Percentiles rank a stretch among this genome's conserved stretches.
These are phyloP conservation scores for Pittosporum tobira DNA, from an alignment of 129 eudicot genomes.

Conservation along the genomic window DNA sequence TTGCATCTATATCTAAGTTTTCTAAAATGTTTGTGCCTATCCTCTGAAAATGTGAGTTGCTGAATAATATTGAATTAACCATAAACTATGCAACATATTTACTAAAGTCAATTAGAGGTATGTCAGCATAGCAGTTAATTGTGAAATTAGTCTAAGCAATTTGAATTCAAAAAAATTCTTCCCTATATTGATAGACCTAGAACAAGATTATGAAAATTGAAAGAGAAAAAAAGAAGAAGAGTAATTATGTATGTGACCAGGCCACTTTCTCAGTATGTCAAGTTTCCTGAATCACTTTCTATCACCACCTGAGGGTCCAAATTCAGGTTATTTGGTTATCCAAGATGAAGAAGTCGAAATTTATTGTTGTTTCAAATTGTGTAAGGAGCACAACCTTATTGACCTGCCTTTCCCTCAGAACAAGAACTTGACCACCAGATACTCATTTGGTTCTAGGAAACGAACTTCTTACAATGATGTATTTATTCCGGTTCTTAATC, in stretches of 20 bases:
- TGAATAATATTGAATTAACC: background rate
- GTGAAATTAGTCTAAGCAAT: background rate
- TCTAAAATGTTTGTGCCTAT: background rate
- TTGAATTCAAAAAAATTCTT: background rate
- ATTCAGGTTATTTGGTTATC: slow-evolving; percentile 44
- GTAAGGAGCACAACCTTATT: slow-evolving; percentile 25
- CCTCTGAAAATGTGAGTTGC: too few species aligned
- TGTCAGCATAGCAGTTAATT: background rate
- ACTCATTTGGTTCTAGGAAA: background rate
- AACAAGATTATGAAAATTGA: too few species aligned
- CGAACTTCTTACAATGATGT: slow-evolving; percentile 15
- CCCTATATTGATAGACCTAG: background rate
- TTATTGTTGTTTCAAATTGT: slow-evolving; percentile 44
- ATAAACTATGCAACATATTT: background rate
- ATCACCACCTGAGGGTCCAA: slow-evolving; percentile 59
- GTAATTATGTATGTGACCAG: slow-evolving; percentile 53
- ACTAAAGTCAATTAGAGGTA: background rate
- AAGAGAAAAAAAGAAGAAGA: background rate
- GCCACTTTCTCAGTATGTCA: slow-evolving; percentile 42
- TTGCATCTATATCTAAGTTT: background rate
- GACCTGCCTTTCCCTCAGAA: slow-evolving; percentile 65
- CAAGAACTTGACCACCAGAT: slow-evolving; percentile 40
- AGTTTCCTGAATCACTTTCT: slow-evolving; percentile 33
- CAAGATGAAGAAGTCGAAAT: slow-evolving; percentile 53
- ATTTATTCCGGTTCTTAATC: slow-evolving; percentile 54